Base-by-base conservation (phyloP, 306 rosid species). In the Cicer arietinum region DNA sequence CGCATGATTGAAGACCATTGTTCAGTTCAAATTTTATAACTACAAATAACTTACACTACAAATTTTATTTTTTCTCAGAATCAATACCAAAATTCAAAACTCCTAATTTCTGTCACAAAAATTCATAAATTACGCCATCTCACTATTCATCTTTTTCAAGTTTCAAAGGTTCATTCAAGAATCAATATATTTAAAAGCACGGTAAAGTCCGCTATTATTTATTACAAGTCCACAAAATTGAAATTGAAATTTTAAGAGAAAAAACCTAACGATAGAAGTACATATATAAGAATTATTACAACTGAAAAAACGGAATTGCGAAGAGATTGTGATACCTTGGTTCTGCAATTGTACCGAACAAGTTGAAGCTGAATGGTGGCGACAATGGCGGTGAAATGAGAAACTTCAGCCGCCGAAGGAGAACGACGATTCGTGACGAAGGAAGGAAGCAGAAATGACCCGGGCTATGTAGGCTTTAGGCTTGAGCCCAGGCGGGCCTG, bases 341-440 rank as follows among this genome's bases (percentile, higher is more conserved):
- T 93, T 80, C 83, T 83, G 84, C 91, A 56, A 71, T 83, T 76
- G 78, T 70, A 84, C 42, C 82, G 88, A 35, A 89, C 89, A 40
- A 86, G 58, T 0, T 20, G 77, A 79, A 50, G 60, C 59, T 52
- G 17, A 3, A 50, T 41, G 75, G 46, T 0, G 17, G 18, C 45
- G 16, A 41, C 22, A 65, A 80, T 17, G 81, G 59, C 61, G 25
- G 51, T 12, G 17, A 10, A 41, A 46, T 12, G 60, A 8, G 58
- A 43, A 16, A 73, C 14, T 7, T 46, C 45, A 53, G 78, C 57
- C 41, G 74, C 61, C 1, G 78, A 74, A 17, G 43, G 61, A 22
- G 61, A 35, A 22, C 37, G 50, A 46, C 30, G 11, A 69, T 45
- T 52, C 48, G 52, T 57, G 18, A 0, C 22, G 39, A 53, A 7